Conservation (phyloP, 371 early-diverging fungal species). For the Mucor saturninus region DNA sequence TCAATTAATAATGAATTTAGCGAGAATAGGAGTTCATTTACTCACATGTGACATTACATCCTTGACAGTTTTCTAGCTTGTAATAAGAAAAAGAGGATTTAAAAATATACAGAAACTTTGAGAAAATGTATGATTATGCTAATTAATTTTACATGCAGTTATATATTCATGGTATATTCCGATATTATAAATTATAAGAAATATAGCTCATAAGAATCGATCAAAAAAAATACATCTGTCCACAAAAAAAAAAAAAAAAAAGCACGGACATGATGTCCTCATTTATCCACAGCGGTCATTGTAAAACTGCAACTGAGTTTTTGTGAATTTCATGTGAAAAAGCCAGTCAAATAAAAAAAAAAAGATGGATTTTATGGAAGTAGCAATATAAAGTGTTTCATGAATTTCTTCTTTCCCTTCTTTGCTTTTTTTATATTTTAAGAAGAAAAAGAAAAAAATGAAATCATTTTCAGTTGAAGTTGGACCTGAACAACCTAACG, state of each 20-base stretch:
- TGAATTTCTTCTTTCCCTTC: neutral
- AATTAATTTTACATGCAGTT: too few relatives aligned
- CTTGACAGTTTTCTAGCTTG: too few relatives aligned
- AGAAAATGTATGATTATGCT: too few relatives aligned
- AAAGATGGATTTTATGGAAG: neutral
- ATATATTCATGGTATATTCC: too few relatives aligned
- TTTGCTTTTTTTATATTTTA: constrained; percentile 6
- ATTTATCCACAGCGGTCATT: neutral
- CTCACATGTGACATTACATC: too few relatives aligned
- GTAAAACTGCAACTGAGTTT: constrained; percentile 6
- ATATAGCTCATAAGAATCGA: too few relatives aligned
- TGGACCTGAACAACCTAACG: constrained; percentile 54
- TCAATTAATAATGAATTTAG: too few relatives aligned
- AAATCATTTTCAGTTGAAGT: constrained; percentile 46
- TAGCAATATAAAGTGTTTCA: neutral
- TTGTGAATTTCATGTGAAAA: constrained; percentile 12
- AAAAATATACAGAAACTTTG: too few relatives aligned
- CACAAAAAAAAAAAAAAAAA: neutral
- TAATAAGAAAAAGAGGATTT: too few relatives aligned
- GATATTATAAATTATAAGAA: too few relatives aligned
- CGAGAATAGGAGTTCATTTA: too few relatives aligned
- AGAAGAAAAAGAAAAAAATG: constrained; percentile 21
- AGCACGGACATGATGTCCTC: constrained; percentile 5
- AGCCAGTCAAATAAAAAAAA: neutral
- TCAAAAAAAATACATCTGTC: too few relatives aligned